Percentiles rank a stretch among this genome's conserved stretches.
Conservation (phyloP, 768 basidiomycete genomes). For the Jaapia argillacea region DNA sequence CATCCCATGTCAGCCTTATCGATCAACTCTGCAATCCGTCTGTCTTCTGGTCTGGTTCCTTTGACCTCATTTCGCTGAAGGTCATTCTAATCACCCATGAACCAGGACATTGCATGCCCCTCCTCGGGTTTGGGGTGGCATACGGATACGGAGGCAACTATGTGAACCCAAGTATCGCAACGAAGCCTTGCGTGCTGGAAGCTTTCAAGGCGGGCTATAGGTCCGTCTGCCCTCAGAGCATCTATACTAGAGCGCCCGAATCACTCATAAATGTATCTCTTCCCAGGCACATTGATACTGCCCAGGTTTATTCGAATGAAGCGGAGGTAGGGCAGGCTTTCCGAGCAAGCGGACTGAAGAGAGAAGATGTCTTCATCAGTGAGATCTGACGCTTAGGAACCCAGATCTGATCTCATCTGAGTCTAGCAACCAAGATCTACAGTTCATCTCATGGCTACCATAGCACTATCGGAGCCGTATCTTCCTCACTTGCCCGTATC, state of each 20-base stretch:
- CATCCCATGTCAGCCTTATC: conserved; percentile 21
- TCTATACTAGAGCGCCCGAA: background rate
- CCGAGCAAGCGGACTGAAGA: background rate
- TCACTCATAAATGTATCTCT: background rate
- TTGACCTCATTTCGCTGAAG: background rate
- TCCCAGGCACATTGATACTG: background rate
- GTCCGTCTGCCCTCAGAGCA: background rate
- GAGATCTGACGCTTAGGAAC: background rate
- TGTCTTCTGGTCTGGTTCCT: background rate
- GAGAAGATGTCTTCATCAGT: conserved; percentile 1
- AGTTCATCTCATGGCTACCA: background rate
- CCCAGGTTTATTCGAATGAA: background rate
- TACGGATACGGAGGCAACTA: background rate
- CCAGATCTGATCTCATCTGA: background rate
- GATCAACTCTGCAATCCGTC: conserved; percentile 12
- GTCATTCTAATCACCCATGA: background rate
- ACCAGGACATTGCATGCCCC: background rate
- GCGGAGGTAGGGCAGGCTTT: conserved; percentile 1
- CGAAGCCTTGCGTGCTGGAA: background rate
- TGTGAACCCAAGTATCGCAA: background rate
- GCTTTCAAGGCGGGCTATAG: background rate
- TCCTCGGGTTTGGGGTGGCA: background rate
- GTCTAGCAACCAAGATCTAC: background rate
- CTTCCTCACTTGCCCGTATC: background rate
- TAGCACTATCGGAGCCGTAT: background rate